Base-by-base conservation (phyloP, 148 eudicot genomes). In the Selenicereus undatus region DNA sequence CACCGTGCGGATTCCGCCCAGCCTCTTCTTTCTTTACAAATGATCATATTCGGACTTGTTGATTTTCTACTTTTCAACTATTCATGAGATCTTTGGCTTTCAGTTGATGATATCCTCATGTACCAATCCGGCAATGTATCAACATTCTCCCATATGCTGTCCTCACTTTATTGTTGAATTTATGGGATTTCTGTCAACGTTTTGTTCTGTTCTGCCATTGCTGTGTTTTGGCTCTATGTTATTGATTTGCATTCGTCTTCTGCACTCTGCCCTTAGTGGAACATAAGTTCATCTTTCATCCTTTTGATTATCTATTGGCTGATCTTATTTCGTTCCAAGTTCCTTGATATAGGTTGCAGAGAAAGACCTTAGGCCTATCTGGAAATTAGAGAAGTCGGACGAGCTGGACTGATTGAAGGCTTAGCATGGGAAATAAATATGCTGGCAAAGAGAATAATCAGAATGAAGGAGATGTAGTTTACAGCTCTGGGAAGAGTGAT, bases 371-470 rank as follows among this genome's bases (percentile, higher is more conserved):
- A 24, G 54, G 20, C 7, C 30, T 81, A 48, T 29, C 77, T 70
- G 36, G 16, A 26, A 56, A 68, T 20, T 20, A 26, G 24, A 24
- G 79, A 32, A 69, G 8, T 21, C 74, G 43, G 60, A 78, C 81
- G 87, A 81, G 22, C 79, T 58, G 7, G 48, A 62, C 54, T 26
- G 26, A 54, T 50, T 79, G 70, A 74, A 26, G 60, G 27, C 51
- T 71, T 50, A 82, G 73, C 70, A 85, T 85, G 87, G 87, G 82
- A 80, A 48, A 71, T 17, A 64, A 48, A 62, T 81, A 50, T 75
- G 75, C 76, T 36, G 78, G 62, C 42, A 52, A 50, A 32, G 74
- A 72, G 22, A 64, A 81, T 70, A 82, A 83, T 60, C 72, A 71
- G 79, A 79, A 73, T 39, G 78, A 76, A 45, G 74, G 71, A 64